phyloP scores from a whole-genome alignment of 805 yeast species.

The Hemisphaericaspora nanyangensis region DNA sequence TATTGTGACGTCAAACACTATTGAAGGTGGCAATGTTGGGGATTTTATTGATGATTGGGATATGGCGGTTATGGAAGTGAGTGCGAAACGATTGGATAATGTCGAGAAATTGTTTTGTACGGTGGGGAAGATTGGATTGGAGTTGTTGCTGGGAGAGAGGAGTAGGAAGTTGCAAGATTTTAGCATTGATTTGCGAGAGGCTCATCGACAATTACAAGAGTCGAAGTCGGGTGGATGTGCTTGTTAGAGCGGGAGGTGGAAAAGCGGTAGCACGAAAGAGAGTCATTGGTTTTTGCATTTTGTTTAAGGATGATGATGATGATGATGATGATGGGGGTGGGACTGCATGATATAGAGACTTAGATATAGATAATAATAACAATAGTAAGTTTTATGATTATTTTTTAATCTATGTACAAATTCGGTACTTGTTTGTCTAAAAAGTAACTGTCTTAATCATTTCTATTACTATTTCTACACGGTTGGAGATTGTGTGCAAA shows the following conservation, averaged over 20 bases:
- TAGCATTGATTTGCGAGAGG: constrained; percentile 22
- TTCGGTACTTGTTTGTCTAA: no score
- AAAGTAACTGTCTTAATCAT: no score
- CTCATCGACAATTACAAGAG: background rate
- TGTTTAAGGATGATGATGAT: no score
- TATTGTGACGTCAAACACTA: constrained; percentile 21
- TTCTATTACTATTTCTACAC: no score
- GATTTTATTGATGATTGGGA: constrained; percentile 31
- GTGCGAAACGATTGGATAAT: constrained; percentile 24
- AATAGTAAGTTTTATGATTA: no score
- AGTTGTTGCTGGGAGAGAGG: constrained; percentile 9
- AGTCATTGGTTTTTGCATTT: no score
- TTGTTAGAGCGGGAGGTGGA: constrained; percentile 12
- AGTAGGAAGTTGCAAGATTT: constrained; percentile 21
- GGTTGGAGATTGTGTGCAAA: no score
- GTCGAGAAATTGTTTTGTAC: constrained; percentile 33
- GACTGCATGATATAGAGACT: no score
- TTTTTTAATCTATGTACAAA: no score
- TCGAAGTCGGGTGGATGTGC: constrained; percentile 16
- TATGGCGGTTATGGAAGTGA: constrained; percentile 28
- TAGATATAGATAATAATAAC: no score
- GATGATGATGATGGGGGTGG: no score
- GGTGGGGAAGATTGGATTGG: constrained; percentile 35
- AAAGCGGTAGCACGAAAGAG: no score
- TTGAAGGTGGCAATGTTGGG: constrained; percentile 16